A percentile compares a stretch with the other conserved stretches of the same genome.
phyloP scores from a whole-genome alignment of 495 filamentous ascomycete species.

The Neurospora cerealis region DNA sequence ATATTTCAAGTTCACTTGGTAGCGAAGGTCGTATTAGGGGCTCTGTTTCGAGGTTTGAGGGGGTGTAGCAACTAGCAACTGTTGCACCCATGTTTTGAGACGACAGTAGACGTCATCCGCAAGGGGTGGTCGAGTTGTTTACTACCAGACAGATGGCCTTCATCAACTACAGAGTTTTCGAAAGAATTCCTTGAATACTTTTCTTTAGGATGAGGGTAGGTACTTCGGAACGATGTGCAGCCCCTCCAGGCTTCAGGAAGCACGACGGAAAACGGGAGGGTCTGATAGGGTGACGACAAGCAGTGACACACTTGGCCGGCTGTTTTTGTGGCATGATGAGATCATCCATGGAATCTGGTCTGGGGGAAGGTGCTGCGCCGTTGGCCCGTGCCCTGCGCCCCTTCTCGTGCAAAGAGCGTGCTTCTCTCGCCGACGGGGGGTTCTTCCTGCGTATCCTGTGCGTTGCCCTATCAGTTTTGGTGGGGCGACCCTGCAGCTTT shows the following conservation, averaged over 20 bases:
- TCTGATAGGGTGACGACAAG: not conserved
- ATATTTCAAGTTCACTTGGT: not conserved
- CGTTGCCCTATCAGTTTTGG: not conserved
- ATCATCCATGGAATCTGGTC: conserved; percentile 12
- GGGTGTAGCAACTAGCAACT: not conserved
- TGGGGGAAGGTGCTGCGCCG: not conserved
- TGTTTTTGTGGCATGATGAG: conserved; percentile 25
- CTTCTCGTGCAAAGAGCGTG: not conserved
- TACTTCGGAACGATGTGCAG: conserved; percentile 1
- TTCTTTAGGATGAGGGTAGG: not conserved
- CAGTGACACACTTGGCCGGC: conserved; percentile 6
- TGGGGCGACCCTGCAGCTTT: not conserved
- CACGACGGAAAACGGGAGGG: not conserved
- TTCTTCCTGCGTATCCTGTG: not conserved
- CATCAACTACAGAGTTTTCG: not conserved
- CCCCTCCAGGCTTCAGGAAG: not conserved
- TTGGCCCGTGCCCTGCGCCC: not conserved
- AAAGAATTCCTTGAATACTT: not conserved
- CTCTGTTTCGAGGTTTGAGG: not conserved
- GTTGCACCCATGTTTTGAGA: not conserved
- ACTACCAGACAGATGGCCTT: not conserved
- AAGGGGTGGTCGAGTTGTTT: not conserved
- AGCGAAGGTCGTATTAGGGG: not conserved
- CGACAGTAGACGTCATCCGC: not conserved
- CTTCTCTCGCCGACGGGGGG: not conserved